phyloP scores from a whole-genome alignment of 225 moss, liverwort and hornwort species.

The Rhytidiadelphus loreus region DNA sequence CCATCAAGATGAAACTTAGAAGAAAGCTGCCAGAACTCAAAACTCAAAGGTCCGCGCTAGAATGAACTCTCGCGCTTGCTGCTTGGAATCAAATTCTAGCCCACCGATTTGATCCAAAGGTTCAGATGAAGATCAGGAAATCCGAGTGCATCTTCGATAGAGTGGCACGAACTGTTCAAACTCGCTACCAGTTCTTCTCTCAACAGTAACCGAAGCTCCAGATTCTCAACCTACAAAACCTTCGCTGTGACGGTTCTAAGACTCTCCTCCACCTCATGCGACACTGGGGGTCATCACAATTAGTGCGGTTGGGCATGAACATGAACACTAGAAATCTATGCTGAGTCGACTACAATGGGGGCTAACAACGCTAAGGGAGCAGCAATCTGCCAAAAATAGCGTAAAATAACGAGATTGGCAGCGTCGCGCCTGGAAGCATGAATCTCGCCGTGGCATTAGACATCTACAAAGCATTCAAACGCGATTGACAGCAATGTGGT shows the following conservation, averaged over 20 bases:
- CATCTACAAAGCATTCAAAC: constrained; percentile 1
- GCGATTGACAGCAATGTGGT: not conserved
- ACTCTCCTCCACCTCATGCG: not conserved
- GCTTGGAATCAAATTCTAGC: not conserved
- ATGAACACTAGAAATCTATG: not conserved
- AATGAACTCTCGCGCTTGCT: not conserved
- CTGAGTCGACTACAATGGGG: not conserved
- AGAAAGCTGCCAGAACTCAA: not conserved
- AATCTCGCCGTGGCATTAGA: not conserved
- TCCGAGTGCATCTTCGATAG: constrained; percentile 43
- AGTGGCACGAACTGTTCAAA: not conserved
- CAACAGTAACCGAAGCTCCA: not conserved
- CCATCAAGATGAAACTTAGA: not conserved
- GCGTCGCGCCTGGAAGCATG: not conserved
- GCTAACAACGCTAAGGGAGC: not conserved
- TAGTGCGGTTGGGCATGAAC: not conserved
- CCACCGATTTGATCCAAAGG: constrained; percentile 5
- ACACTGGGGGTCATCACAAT: not conserved
- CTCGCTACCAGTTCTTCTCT: not conserved
- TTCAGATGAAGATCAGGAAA: constrained; percentile 35
- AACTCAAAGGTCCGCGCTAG: not conserved
- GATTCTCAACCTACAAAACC: not conserved
- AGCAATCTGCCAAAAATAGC: not conserved
- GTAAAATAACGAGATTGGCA: not conserved
- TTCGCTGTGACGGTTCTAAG: not conserved